Base-by-base conservation (phyloP, 306 rosid genomes). In the Delonix regia region DNA sequence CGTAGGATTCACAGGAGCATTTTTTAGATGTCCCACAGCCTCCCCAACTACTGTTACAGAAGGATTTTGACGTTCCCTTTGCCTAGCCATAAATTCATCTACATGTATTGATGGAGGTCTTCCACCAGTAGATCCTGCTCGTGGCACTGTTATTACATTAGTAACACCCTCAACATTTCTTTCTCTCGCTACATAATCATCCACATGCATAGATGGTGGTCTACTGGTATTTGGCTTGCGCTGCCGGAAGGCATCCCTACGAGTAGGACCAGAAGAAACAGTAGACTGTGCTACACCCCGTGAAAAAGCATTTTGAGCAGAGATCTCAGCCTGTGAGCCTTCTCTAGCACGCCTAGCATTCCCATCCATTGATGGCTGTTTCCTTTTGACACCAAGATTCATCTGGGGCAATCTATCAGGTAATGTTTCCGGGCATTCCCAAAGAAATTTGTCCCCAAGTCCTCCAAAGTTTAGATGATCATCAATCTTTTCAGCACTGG, bases 121-220 rank as follows among this genome's bases (percentile, higher is more conserved):
- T 77, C 99, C 99, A 83, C 99, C 89, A 52, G 98, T 85, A 36
- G 98, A 83, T 77, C 98, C 99, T 53, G 92, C 68, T 73, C 99
- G 87, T 42, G 88, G 93, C 71, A 95, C 88, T 45, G 98, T 77
- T 82, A 95, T 93, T 66, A 93, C 97, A 69, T 93, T 92, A 67
- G 88, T 81, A 73, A 83, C 90, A 72, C 90, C 90, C 6, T 95
- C 99, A 53, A 89, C 90, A 78, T 86, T 92, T 82, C 97, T 93
- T 84, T 95, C 99, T 87, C 99, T 89, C 3, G 99, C 99, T 78
- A 93, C 94, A 59, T 91, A 95, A 81, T 95, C 98, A 85, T 95
- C 99, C 79, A 95, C 99, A 66, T 95, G 99, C 98, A 93, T 95
- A 82, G 99, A 95, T 59, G 99, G 99, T 1, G 99, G 99, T 85